Evolutionary conservation across 192 early-diverging fungal genomes (phyloP), one percentile per base, ranked within the genome.

Genomic region (Gryganskiella cystojenkinii): DNA sequence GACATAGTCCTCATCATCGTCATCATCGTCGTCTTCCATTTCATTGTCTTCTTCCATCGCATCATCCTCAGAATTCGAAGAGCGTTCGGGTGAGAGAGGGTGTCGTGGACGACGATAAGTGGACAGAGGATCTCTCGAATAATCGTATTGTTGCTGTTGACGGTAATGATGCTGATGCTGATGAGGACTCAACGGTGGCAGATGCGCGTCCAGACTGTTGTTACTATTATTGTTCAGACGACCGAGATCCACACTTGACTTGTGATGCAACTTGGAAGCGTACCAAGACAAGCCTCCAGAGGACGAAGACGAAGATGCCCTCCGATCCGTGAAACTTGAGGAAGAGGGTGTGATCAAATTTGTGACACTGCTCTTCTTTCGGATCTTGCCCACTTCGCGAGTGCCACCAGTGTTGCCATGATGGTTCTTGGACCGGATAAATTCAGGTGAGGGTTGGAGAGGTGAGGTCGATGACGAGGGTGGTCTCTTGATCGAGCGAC

Each of bases 191-290:
- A 63, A 33, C 4, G 60, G 66, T 19, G 66, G 66, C 8, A 78
- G 66, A n/a, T 69, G 66, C 8, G 57, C 44, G 27, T 69, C 74
- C 49, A 78, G 42, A 34, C 28, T 51, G 17, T 42, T 42, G 20
- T 20, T 47, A 37, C 53, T 58, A 1, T 54, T 60, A 35, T 52
- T 64, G 15, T 61, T 56, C 24, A 31, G 17, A 15, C 14, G 53
- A 49, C 61, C 30, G 37, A 43, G 20, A 46, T 49, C 57, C 13
- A 60, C 25, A 15, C 57, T 67, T 11, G 62, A 46, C 42, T 56
- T 73, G 46, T 78, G 74, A 8, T 78, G 74, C 8, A 78, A 54
- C 42, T 78, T 78, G 61, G 74, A 78, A 3, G 74, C 74, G 50
- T 78, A 78, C 74, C 74, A 78, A 4, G 74, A 78, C 15, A 78